phyloP scores from a whole-genome alignment of 805 yeast genomes.

The Barnettozyma vustinii region DNA sequence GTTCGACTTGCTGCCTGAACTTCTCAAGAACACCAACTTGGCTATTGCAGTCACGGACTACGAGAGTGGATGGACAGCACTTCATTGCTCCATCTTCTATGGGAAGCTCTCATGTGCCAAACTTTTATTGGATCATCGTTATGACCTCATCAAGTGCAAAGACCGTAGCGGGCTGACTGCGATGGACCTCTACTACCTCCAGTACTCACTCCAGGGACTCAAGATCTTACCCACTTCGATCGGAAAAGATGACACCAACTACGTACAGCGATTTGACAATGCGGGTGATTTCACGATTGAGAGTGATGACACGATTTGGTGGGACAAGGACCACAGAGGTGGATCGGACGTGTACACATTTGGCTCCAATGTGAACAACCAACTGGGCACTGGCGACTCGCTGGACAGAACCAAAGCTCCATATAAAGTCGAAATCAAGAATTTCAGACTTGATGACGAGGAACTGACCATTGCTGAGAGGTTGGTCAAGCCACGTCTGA shows the following conservation, averaged over 20 bases:
- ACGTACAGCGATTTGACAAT: conserved; percentile 12
- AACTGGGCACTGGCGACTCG: conserved; percentile 62
- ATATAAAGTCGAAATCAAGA: conserved; percentile 30
- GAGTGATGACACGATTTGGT: conserved; percentile 28
- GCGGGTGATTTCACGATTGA: conserved; percentile 3
- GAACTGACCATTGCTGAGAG: conserved; percentile 22
- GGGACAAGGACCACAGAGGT: conserved; percentile 38
- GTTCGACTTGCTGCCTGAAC: conserved; percentile 37
- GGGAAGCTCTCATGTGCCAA: conserved; percentile 54
- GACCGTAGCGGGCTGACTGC: conserved; percentile 75
- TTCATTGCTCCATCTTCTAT: conserved; percentile 62
- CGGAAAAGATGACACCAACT: conserved; percentile 21
- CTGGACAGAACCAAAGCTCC: conserved; percentile 42
- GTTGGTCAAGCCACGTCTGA: conserved; percentile 39
- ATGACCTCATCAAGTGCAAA: conserved; percentile 42
- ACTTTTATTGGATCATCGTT: conserved; percentile 31
- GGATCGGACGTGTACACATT: conserved; percentile 55
- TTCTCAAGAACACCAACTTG: conserved; percentile 42
- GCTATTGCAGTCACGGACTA: conserved; percentile 48
- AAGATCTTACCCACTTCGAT: conserved; percentile 39
- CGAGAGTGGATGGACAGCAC: conserved; percentile 79
- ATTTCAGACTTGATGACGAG: conserved; percentile 10
- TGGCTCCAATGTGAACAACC: conserved; percentile 60
- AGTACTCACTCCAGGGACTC: conserved; percentile 37
- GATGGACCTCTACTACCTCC: conserved; percentile 44